phyloP scores from a whole-genome alignment of 208 protist species.

The Histomonas meleagridis region DNA sequence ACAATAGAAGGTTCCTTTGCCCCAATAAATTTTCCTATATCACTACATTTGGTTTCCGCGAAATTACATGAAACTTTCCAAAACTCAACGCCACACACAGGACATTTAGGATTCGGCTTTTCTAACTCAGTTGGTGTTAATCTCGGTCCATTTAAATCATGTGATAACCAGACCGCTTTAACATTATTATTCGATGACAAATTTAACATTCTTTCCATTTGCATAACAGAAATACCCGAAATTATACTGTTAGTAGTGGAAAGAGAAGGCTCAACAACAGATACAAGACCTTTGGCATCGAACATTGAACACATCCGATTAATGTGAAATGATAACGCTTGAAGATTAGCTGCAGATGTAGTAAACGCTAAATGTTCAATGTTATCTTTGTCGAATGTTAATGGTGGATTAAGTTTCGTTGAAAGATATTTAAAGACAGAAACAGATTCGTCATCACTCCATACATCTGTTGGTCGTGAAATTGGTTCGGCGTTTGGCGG shows the following conservation, averaged over 20 bases:
- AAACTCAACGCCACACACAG: not conserved
- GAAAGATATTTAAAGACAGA: not conserved
- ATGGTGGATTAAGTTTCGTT: not conserved
- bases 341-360: not conserved
- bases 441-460: not conserved
- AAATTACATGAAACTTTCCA: not conserved
- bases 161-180: not conserved
- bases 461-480: not conserved
- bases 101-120: not conserved
- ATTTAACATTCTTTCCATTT: not conserved
- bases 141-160: not conserved
- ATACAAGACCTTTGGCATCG: conserved; percentile 13
- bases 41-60: not conserved
- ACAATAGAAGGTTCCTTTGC: not conserved
- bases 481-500: not conserved
- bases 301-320: not conserved
- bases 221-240: not conserved
- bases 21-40: not conserved
- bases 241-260: not conserved
- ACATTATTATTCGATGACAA: not conserved
- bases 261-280: not conserved
- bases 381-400: conserved; percentile 4
- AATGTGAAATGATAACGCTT: not conserved
- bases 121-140: not conserved
- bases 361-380: not conserved